Conservation (phyloP, 1,284 basidiomycete genomes). For the Mrakiaceae sp. region DNA sequence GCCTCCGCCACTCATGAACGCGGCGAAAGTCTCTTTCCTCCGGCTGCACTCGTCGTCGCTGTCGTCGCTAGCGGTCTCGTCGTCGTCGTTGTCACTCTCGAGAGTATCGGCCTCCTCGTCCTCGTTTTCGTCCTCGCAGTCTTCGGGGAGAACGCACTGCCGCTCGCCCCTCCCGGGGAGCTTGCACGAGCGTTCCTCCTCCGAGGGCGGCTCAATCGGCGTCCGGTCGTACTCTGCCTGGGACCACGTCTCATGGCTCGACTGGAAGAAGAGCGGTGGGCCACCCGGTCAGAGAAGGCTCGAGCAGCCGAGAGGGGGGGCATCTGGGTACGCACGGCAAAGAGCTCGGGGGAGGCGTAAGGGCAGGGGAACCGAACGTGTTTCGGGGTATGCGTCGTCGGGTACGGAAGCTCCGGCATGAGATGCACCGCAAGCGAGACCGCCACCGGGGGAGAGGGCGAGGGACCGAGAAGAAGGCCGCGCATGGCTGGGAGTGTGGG, state of each 20-base stretch:
- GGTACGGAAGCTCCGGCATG: conserved; percentile 6
- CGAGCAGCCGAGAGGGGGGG: background rate
- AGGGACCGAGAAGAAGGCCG: background rate
- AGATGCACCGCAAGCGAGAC: background rate
- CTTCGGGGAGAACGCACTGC: background rate
- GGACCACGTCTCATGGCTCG: conserved; percentile 32
- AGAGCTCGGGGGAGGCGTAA: background rate
- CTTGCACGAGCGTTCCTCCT: conserved; percentile 32
- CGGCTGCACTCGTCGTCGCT: background rate
- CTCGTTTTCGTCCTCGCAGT: conserved; percentile 4
- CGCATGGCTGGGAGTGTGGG: background rate
- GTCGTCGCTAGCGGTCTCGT: background rate
- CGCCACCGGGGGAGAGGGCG: background rate
- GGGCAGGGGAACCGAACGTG: conserved; percentile 8
- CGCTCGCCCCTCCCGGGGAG: conserved; percentile 31
- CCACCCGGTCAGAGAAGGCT: background rate
- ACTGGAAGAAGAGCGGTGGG: conserved; percentile 20
- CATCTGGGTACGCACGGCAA: background rate
- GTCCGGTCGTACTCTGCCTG: conserved; percentile 36
- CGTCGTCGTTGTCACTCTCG: background rate
- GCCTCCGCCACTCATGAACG: too few species aligned
- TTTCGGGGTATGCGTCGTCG: background rate
- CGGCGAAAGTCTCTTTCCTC: too few species aligned
- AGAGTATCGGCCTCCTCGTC: background rate
- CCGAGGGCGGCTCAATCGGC: conserved; percentile 34